Conservation (phyloP, 192 early-diverging fungal genomes). For the Coemansia sp. region DNA sequence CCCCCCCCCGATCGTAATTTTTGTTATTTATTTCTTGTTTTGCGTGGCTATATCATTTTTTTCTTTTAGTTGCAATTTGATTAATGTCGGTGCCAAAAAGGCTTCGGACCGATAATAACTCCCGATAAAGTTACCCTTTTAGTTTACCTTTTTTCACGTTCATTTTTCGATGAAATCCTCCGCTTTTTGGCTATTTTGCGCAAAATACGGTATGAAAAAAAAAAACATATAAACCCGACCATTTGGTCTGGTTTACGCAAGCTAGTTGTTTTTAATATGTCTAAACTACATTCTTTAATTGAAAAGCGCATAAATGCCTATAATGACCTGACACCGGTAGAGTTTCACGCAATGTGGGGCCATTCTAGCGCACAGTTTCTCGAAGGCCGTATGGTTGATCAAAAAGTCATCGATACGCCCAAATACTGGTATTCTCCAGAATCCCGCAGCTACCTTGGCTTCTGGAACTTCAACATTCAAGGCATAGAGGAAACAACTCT, state of each 20-base stretch:
- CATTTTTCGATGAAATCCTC: neutral
- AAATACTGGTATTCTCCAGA: slow-evolving; percentile 20
- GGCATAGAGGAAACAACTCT: slow-evolving; percentile 20
- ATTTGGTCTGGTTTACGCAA: too few species aligned
- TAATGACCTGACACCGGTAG: slow-evolving; percentile 13
- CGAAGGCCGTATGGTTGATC: slow-evolving; percentile 6
- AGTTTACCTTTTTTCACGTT: neutral
- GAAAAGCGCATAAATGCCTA: slow-evolving; percentile 1
- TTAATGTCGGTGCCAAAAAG: neutral
- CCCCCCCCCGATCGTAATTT: neutral
- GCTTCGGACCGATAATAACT: neutral
- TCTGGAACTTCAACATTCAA: slow-evolving; percentile 17
- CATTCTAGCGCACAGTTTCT: slow-evolving; percentile 10
- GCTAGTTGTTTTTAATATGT: neutral
- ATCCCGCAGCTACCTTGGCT: slow-evolving; percentile 7
- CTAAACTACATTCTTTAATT: slow-evolving; percentile 13
- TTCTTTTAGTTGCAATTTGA: neutral
- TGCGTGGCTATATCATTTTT: neutral
- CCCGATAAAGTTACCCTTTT: too few species aligned
- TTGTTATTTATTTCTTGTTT: neutral
- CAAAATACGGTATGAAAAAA: too few species aligned
- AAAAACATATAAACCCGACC: too few species aligned
- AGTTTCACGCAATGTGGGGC: slow-evolving; percentile 25
- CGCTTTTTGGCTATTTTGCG: slow-evolving; percentile 4
- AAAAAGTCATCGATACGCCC: slow-evolving; percentile 2